Conservation (phyloP, 2,329 filamentous ascomycete genomes). For the Aciculosporium take region DNA sequence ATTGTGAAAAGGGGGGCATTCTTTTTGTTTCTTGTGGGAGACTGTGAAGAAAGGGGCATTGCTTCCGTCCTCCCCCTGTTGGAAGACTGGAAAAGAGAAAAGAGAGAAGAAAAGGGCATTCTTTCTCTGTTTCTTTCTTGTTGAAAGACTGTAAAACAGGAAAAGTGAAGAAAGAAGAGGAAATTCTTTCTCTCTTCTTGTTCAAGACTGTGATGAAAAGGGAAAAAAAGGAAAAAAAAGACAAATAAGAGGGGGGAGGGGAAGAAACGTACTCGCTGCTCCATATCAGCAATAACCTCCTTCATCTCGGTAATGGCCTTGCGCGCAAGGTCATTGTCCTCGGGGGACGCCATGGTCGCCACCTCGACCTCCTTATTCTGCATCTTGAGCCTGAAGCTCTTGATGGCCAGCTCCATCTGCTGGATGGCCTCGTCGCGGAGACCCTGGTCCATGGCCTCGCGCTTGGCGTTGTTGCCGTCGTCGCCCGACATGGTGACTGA, state of each 20-base stretch:
- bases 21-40: neutral
- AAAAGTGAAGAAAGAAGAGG: too few relatives aligned
- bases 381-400: slow-evolving; percentile 56
- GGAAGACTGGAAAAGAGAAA: too few relatives aligned
- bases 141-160: too few relatives aligned
- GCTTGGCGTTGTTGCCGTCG: slow-evolving; percentile 30
- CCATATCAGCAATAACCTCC: slow-evolving; percentile 66
- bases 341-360: slow-evolving; percentile 45
- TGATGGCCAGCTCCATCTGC: slow-evolving; percentile 61
- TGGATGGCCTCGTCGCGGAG: slow-evolving; percentile 56
- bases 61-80: too few relatives aligned
- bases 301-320: slow-evolving; percentile 57
- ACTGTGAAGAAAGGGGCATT: neutral
- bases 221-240: neutral
- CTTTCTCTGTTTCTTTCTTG: neutral
- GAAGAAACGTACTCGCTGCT: slow-evolving; percentile 44
- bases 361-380: slow-evolving; percentile 55
- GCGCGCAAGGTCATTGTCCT: slow-evolving; percentile 50
- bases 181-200: neutral
- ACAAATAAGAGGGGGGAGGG: neutral
- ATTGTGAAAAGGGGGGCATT: neutral
- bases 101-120: too few relatives aligned
- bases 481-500: slow-evolving; percentile 53
- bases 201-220: neutral
- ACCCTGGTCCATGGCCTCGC: slow-evolving; percentile 46